Percentiles rank a stretch among this genome's conserved stretches.
These are phyloP conservation scores for Coccomyxa subellipsoidea DNA, from an alignment of 163 green algal species.

Conservation along the genomic window DNA sequence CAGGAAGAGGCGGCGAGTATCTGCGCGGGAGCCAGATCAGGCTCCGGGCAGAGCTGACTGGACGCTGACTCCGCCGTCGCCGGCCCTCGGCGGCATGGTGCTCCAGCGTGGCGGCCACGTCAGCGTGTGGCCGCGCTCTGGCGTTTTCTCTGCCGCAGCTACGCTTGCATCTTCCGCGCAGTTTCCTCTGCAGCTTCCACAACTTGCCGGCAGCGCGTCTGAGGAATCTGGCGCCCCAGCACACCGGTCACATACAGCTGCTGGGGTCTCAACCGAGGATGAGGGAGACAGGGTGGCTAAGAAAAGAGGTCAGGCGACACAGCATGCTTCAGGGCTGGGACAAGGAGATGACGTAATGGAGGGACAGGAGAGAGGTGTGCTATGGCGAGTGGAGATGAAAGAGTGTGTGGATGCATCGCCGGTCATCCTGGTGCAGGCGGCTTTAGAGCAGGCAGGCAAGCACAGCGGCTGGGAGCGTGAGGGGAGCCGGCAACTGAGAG, in stretches of 20 bases:
- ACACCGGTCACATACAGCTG: no score
- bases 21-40: not conserved
- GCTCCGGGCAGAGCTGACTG: not conserved
- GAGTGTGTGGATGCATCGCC: slow-evolving; percentile 54
- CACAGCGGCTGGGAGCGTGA: no score
- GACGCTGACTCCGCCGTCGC: not conserved
- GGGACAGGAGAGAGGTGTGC: not conserved
- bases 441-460: not conserved
- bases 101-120: not conserved
- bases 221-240: no score
- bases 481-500: no score
- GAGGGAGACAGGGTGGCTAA: no score
- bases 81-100: not conserved
- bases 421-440: slow-evolving; percentile 10
- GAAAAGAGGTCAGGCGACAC: no score
- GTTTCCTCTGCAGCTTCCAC: not conserved
- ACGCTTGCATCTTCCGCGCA: not conserved
- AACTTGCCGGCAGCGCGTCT: no score
- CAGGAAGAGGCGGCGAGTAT: not conserved
- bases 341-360: not conserved
- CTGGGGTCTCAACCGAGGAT: no score
- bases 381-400: slow-evolving; percentile 34
- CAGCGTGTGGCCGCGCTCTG: not conserved
- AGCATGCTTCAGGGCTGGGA: no score
- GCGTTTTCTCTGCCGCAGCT: not conserved